phyloP scores from a whole-genome alignment of 2,329 filamentous ascomycete genomes.

The Ophiostoma perfectum region DNA sequence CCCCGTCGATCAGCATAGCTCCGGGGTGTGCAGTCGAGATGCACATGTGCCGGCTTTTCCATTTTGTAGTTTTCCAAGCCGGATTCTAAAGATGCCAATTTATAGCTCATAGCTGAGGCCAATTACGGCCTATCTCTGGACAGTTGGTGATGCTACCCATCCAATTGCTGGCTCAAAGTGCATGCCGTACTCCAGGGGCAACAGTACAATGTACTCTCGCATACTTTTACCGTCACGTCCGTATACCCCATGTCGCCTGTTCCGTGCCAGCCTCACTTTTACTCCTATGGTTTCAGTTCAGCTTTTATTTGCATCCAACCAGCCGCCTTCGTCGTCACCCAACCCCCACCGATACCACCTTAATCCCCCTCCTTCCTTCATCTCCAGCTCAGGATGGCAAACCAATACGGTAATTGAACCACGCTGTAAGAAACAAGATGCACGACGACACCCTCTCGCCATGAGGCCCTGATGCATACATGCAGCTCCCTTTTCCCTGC shows the following conservation, averaged over 20 bases:
- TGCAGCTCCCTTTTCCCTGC: background rate
- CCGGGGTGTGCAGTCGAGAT: background rate
- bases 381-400: too few species aligned
- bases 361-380: too few species aligned
- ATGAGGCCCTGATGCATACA: background rate
- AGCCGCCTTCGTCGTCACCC: background rate
- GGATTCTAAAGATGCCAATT: too few species aligned
- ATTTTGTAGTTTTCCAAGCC: too few species aligned
- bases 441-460: background rate
- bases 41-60: too few species aligned
- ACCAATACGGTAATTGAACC: background rate
- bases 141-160: background rate
- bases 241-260: background rate
- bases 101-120: background rate
- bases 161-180: background rate
- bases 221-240: background rate
- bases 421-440: background rate
- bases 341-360: background rate
- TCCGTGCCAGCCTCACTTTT: background rate
- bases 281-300: background rate
- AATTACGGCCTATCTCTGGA: background rate
- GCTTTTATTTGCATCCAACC: background rate
- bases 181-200: background rate
- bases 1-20: background rate
- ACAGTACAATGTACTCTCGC: background rate